Evolutionary conservation across 306 rosid species (phyloP).

Genomic region (Lithocarpus polystachyus): DNA sequence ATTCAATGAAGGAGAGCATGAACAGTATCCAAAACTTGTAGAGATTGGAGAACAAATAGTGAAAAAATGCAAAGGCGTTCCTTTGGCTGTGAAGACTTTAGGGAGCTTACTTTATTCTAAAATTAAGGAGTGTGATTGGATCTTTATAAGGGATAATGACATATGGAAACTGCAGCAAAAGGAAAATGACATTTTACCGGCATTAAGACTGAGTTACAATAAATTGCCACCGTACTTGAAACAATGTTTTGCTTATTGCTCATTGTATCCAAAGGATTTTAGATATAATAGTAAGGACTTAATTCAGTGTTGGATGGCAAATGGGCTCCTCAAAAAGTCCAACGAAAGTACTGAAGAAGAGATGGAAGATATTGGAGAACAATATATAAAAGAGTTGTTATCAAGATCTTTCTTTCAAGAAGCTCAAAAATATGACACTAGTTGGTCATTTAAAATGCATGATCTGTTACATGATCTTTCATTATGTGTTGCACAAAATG

Average conservation of each 20-base stretch:
- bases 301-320: conserved; percentile 3
- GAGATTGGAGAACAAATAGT: conserved; percentile 16
- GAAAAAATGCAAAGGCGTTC: conserved; percentile 24
- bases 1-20: neutral
- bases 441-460: no score
- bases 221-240: no score
- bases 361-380: conserved; percentile 24
- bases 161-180: no score
- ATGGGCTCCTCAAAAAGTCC: conserved; percentile 13
- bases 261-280: no score
- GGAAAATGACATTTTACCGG: no score
- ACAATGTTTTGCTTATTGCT: no score
- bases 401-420: conserved; percentile 10
- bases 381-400: conserved; percentile 15
- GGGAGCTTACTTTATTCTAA: conserved; percentile 25
- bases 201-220: no score
- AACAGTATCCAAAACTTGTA: conserved; percentile 15
- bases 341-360: neutral
- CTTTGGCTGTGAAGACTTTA: conserved; percentile 25
- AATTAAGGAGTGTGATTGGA: conserved; percentile 21
- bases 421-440: no score
- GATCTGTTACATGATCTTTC: no score
- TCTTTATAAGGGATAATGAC: no score
- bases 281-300: rapidly evolving
- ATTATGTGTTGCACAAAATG: no score